A percentile compares a stretch with the other conserved stretches of the same genome.
These are phyloP conservation scores for Leptodermis oblonga DNA, from an alignment of 257 asterid genomes.

Conservation along the genomic window DNA sequence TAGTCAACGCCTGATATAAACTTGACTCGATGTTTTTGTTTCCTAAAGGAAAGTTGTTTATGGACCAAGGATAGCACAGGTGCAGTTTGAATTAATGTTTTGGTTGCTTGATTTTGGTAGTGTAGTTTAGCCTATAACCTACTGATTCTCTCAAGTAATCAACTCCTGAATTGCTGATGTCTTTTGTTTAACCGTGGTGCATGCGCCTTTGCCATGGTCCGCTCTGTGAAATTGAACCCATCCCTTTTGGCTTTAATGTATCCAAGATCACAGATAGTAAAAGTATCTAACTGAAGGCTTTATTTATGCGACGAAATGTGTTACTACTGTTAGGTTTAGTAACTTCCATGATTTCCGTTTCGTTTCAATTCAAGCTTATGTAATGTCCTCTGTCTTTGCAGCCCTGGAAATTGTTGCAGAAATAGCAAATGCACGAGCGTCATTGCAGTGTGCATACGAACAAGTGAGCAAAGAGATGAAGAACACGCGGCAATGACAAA, in stretches of 20 bases:
- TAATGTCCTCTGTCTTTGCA: constrained; percentile 29
- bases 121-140: background rate
- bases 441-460: constrained; percentile 54
- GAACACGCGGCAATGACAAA: constrained; percentile 16
- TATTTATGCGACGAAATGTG: too few species aligned
- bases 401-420: constrained; percentile 75
- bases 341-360: background rate
- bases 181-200: background rate
- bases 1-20: background rate
- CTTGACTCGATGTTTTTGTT: background rate
- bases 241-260: background rate
- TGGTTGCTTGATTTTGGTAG: background rate
- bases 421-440: constrained; percentile 58
- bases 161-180: background rate
- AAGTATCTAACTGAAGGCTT: background rate
- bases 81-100: background rate
- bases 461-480: constrained; percentile 14
- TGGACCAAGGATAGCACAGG: background rate
- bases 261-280: background rate
- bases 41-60: background rate
- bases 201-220: background rate
- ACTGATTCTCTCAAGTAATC: background rate
- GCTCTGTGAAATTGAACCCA: background rate
- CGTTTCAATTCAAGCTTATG: background rate
- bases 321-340: background rate